Conservation (phyloP, 495 filamentous ascomycete genomes). For the Peziza echinospora region DNA sequence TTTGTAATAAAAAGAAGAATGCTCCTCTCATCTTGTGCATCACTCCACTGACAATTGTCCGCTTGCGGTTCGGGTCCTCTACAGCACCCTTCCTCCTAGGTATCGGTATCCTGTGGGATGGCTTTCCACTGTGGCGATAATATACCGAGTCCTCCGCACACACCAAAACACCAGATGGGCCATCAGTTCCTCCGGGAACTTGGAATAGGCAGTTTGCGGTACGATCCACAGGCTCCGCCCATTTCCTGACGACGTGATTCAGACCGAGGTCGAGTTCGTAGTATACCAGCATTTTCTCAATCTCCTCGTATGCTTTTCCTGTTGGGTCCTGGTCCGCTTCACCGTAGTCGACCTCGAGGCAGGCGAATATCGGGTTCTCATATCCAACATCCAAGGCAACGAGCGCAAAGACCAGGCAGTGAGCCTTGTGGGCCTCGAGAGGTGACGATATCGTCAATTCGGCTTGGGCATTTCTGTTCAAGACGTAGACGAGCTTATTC, state of each 20-base stretch:
- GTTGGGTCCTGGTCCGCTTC: slow-evolving; percentile 82
- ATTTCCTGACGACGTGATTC: slow-evolving; percentile 91
- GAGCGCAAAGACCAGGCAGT: slow-evolving; percentile 72
- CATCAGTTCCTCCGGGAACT: slow-evolving; percentile 82
- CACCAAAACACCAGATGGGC: slow-evolving; percentile 82
- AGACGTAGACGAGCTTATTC: slow-evolving; percentile 97
- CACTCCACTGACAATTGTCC: slow-evolving; percentile 64
- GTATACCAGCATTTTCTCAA: slow-evolving; percentile 81
- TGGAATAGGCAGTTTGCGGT: slow-evolving; percentile 81
- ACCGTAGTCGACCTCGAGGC: slow-evolving; percentile 78
- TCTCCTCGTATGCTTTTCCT: slow-evolving; percentile 55
- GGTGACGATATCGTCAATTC: slow-evolving; percentile 93
- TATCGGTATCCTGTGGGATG: slow-evolving; percentile 70
- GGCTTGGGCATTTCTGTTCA: slow-evolving; percentile 85
- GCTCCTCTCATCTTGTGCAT: slow-evolving; percentile 96
- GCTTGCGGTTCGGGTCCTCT: slow-evolving; percentile 80
- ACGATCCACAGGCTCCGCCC: slow-evolving; percentile 82
- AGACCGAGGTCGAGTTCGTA: slow-evolving; percentile 92
- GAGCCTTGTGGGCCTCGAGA: slow-evolving; percentile 91
- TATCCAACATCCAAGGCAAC: slow-evolving; percentile 83
- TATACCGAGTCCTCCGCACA: slow-evolving; percentile 88
- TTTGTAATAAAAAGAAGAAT: slow-evolving; percentile 92
- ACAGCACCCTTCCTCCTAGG: slow-evolving; percentile 66
- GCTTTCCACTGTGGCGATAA: slow-evolving; percentile 82
- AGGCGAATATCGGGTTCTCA: slow-evolving; percentile 89